Evolutionary conservation across 225 moss, liverwort and hornwort species (phyloP), one percentile per base, ranked within the genome.

Genomic region (Climacium dendroides): DNA sequence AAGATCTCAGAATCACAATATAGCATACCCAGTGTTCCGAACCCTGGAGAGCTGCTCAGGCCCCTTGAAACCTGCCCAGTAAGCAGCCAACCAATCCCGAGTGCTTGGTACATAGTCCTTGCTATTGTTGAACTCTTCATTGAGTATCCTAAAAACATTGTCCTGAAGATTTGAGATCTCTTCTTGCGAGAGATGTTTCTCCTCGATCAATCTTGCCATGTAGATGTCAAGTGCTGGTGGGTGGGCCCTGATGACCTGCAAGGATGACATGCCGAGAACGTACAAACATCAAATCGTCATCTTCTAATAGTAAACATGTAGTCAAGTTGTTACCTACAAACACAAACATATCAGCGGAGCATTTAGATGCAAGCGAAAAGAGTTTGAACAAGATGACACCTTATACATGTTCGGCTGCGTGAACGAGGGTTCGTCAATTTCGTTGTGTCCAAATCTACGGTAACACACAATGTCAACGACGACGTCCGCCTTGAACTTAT

Each of bases 341-440:
- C 70, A 70, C 34, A 53, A 26, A 17, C 48, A 48, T 57, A 60
- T 34, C 60, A 34, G 84, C 54, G 45, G 78, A 54, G 43, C 48
- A 66, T 83, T 71, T 62, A 41, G 50, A 34, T 59, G 65, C 83
- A 83, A 50, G 60, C 59, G 19, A 87, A 59, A 62, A 60, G 47
- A 83, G 74, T 45, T 84, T 19, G 58, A 78, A 81, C 39, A 57
- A 64, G 23, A 59, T 64, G 17, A 18, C 83, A 94, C 98, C 95
- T 97, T 95, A 89, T 98, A 98, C 98, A 98, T 98, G 57, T 90
- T 97, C n/a, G 98, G 98, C 79, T 98, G 98, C 52, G 98, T 98
- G 91, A 98, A 98, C 63, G 92, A 93, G 29, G 98, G 98, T 85
- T 98, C 98, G 85, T 98, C 98, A 70, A 98, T 98, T 90, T 98